Conservation (phyloP, 306 rosid genomes). For the Crotalaria pallida region DNA sequence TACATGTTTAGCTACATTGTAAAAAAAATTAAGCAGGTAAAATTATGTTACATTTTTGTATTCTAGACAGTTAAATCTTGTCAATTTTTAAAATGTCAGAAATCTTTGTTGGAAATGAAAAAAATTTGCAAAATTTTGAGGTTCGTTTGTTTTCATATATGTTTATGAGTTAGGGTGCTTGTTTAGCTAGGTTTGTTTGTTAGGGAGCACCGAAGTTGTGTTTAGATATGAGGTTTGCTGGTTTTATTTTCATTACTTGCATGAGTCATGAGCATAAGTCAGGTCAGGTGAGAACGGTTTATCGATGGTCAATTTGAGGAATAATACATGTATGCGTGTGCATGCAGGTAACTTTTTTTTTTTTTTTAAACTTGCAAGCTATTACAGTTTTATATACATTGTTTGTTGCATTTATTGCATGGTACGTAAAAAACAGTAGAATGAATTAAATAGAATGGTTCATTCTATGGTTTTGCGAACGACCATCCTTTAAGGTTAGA, state of each 20-base stretch:
- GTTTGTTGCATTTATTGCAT: background rate
- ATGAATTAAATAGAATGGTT: background rate
- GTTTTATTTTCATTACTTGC: background rate
- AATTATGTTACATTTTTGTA: too few relatives aligned
- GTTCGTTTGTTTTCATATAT: background rate
- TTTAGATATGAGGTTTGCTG: slow-evolving; percentile 1
- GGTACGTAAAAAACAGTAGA: background rate
- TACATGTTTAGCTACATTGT: too few relatives aligned
- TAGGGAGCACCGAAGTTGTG: background rate
- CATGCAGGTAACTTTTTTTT: slow-evolving; percentile 1
- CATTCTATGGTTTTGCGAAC: background rate
- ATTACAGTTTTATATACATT: background rate
- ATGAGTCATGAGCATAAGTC: background rate
- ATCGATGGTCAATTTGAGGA: slow-evolving; percentile 14
- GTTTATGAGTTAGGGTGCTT: background rate
- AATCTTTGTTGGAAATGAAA: background rate
- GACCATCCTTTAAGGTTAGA: too few relatives aligned
- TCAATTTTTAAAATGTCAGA: background rate
- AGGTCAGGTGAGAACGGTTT: slow-evolving; percentile 12
- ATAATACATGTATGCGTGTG: slow-evolving; percentile 1
- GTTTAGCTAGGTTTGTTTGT: background rate
- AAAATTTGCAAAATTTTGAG: background rate
- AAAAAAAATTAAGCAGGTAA: too few relatives aligned
- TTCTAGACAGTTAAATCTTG: too few relatives aligned
- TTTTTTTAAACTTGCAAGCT: slow-evolving; percentile 13